Evolutionary conservation across 176 grass and related monocot genomes (phyloP).

Genomic region (Lolium perenne): DNA sequence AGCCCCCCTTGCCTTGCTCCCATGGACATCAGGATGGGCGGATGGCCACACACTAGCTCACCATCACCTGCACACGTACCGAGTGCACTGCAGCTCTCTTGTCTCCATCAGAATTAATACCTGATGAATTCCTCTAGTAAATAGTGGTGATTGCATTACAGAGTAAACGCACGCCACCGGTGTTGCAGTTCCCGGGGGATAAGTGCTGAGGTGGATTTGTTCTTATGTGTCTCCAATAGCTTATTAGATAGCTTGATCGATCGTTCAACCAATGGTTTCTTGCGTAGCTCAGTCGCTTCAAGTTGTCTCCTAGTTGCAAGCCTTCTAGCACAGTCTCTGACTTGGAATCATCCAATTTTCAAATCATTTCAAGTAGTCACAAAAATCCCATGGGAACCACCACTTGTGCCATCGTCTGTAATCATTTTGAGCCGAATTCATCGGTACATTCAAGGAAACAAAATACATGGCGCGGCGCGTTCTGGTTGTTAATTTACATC

Average conservation of each 20-base stretch:
- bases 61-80: constrained; percentile 5
- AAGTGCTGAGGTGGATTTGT: constrained; percentile 58
- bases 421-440: neutral
- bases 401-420: neutral
- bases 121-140: neutral
- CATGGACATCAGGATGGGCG: constrained; percentile 24
- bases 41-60: constrained; percentile 9
- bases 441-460: neutral
- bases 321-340: neutral
- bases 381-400: neutral
- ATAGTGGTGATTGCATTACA: neutral
- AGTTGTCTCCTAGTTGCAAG: constrained; percentile 30
- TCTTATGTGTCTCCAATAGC: neutral
- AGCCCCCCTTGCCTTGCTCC: neutral
- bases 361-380: neutral
- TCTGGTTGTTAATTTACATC: neutral
- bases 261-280: constrained; percentile 21
- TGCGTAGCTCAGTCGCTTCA: neutral
- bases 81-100: neutral
- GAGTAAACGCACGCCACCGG: constrained; percentile 29
- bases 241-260: constrained; percentile 15
- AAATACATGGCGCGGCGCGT: neutral
- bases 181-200: constrained; percentile 29
- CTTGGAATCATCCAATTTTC: constrained; percentile 36
- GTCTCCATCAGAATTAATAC: constrained; percentile 39